Conservation (phyloP, 805 yeast species). For the Cyberlindnera meyerae region DNA sequence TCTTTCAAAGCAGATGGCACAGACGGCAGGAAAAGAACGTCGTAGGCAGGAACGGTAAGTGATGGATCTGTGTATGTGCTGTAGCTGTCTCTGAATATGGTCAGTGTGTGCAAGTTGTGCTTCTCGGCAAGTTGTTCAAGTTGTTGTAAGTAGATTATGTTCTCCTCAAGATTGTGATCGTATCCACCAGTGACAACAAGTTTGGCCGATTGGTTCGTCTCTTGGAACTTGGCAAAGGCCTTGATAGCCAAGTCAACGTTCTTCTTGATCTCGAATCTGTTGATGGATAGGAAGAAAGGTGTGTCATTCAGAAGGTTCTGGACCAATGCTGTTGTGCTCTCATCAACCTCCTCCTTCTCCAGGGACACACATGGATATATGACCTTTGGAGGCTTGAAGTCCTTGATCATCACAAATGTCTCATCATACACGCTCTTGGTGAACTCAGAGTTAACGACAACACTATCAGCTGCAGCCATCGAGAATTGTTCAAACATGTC, state of each 20-base stretch:
- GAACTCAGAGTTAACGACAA: conserved; percentile 85
- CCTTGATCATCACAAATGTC: conserved; percentile 47
- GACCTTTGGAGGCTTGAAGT: conserved; percentile 28
- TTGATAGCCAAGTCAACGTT: conserved; percentile 73
- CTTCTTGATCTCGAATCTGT: conserved; percentile 86
- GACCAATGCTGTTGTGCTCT: conserved; percentile 14
- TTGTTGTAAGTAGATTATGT: conserved; percentile 63
- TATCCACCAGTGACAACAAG: conserved; percentile 89
- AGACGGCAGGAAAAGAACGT: conserved; percentile 77
- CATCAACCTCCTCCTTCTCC: conserved; percentile 27
- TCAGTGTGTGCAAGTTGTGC: conserved; percentile 40
- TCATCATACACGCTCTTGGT: conserved; percentile 64
- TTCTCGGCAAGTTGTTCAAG: conserved; percentile 45
- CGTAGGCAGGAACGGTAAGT: conserved; percentile 23
- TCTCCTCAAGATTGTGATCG: conserved; percentile 71
- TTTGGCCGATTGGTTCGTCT: conserved; percentile 26
- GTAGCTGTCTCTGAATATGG: conserved; percentile 32
- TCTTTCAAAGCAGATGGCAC: conserved; percentile 63
- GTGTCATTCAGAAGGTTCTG: conserved; percentile 18
- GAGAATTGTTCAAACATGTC: conserved; percentile 81
- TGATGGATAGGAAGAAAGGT: conserved; percentile 62
- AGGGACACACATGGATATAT: conserved; percentile 64
- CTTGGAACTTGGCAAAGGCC: conserved; percentile 48
- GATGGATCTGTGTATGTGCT: conserved; percentile 13
- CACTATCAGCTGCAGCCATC: conserved; percentile 66